phyloP scores from a whole-genome alignment of 352 stramenopile genomes.

The Pythium grandisporangium region DNA sequence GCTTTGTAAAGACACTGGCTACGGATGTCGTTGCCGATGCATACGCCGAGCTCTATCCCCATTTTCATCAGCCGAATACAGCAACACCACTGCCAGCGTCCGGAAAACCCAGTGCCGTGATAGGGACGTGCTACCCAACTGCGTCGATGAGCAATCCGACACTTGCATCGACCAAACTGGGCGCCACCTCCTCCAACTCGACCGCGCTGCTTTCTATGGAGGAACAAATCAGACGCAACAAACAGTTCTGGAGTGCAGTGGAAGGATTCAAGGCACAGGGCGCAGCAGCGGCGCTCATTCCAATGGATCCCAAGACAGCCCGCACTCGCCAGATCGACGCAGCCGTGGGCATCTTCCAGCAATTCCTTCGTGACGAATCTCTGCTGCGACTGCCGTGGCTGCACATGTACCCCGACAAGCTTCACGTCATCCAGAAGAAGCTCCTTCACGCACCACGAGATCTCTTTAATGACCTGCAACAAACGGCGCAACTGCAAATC shows the following conservation, averaged over 20 bases:
- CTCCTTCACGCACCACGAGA: constrained; percentile 17
- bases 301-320: constrained; percentile 24
- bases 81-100: no score
- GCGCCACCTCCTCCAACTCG: background rate
- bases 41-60: constrained; percentile 47
- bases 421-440: constrained; percentile 17
- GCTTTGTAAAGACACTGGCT: constrained; percentile 24
- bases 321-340: constrained; percentile 22
- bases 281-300: constrained; percentile 12
- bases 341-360: constrained; percentile 30
- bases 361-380: constrained; percentile 20
- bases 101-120: no score
- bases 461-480: constrained; percentile 50
- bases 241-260: constrained; percentile 59
- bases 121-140: constrained; percentile 20
- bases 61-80: no score
- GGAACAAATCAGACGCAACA: constrained; percentile 17
- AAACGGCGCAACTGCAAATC: constrained; percentile 39
- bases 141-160: constrained; percentile 1
- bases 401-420: constrained; percentile 36
- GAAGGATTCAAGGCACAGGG: constrained; percentile 47
- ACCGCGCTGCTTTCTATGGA: constrained; percentile 1
- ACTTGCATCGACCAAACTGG: no score
- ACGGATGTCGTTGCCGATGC: constrained; percentile 39
- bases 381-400: constrained; percentile 26